Percentiles rank a stretch among this genome's conserved stretches.
phyloP scores from a whole-genome alignment of 2,329 filamentous ascomycete genomes.

The Alternaria alternata region DNA sequence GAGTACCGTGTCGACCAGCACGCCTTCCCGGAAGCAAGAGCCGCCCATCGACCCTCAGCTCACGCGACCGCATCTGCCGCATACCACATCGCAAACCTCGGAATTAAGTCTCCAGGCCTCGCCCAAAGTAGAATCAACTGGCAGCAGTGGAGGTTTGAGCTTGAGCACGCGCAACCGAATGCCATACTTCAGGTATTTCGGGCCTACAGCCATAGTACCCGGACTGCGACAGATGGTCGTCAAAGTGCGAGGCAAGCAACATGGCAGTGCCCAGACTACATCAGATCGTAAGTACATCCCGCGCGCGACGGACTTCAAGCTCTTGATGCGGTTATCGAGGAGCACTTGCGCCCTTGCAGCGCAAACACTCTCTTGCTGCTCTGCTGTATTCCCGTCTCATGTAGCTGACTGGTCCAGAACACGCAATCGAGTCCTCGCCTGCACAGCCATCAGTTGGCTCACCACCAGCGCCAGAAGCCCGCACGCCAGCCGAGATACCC shows the following conservation, averaged over 20 bases:
- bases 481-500: conserved; percentile 60
- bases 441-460: conserved; percentile 42
- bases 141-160: conserved; percentile 39
- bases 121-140: conserved; percentile 32
- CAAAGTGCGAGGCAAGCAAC: conserved; percentile 72
- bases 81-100: conserved; percentile 33
- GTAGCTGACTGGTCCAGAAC: conserved; percentile 21
- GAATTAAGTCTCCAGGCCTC: conserved; percentile 29
- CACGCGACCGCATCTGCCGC: conserved; percentile 34
- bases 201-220: conserved; percentile 87
- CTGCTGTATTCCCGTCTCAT: background rate
- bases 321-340: background rate
- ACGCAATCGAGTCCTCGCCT: conserved; percentile 46
- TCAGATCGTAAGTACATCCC: conserved; percentile 53
- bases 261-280: conserved; percentile 66
- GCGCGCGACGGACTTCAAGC: background rate
- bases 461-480: conserved; percentile 50
- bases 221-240: conserved; percentile 94
- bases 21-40: conserved; percentile 24
- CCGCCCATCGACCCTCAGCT: conserved; percentile 36
- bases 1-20: conserved; percentile 20
- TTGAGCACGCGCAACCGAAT: conserved; percentile 70
- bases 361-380: conserved; percentile 8
- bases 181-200: conserved; percentile 90
- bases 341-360: background rate